Evolutionary conservation across 1,284 basidiomycete genomes (phyloP), one percentile per base, ranked within the genome.

Genomic region (Cryptococcus sp.): DNA sequence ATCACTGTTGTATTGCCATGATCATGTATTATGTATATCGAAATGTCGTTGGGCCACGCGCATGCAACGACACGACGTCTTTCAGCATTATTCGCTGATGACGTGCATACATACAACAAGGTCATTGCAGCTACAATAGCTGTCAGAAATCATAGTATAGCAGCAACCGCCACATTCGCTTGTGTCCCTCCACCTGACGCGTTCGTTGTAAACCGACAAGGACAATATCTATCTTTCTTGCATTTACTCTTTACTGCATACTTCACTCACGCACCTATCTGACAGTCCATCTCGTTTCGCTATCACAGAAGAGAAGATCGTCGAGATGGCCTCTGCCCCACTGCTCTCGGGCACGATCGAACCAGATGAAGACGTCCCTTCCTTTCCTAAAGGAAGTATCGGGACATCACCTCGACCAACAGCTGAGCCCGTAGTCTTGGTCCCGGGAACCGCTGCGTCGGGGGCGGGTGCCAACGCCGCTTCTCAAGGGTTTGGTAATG

Each of bases 331-430:
- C 26, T 68, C 62, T 10, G 69, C 73, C 7, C 73, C 78, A 13
- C 59, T 78, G 17, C 66, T 79, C 11, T 73, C 75, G 10, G 74
- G 74, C n/a, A 76, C 72, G n/a, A 79, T 79, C 25, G 78, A 79
- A 59, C 72, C 78, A 15, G 78, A 79, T 64, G 75, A 76, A 17
- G 74, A 78, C 26, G 50, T 50, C 1, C 64, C 66, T 0, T 50
- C 61, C 50, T 20, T 71, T 25, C 73, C 72, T 4, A 54, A 59
- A 19, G 77, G 77, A 16, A 74, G 72, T 56, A 79, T 79, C 40
- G 77, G 76, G 4, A 53, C 63, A 22, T 22, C 52, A 20, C 44
- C 63, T 15, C 41, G 54, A 3, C 53, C 60, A 4, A 19, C 50
- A 20, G 51, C 39, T 38, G 44, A 46, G 26, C 70, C 73, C 5